Evolutionary conservation across 108 stramenopile genomes (phyloP).

Genomic region (Ochromonas danica): DNA sequence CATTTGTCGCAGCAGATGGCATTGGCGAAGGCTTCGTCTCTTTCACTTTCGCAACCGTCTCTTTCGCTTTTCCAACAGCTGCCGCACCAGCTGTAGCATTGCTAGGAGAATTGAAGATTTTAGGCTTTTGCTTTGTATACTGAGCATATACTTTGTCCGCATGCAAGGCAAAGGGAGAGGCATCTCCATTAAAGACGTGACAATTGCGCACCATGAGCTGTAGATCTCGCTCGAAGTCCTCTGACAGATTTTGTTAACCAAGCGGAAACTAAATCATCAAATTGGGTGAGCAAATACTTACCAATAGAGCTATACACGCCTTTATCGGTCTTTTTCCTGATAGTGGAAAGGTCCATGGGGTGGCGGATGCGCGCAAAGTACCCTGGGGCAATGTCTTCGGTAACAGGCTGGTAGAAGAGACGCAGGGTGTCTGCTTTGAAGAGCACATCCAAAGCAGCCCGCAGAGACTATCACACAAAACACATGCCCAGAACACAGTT

Average conservation of each 20-base stretch:
- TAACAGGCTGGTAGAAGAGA: constrained; percentile 75
- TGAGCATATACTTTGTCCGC: not conserved
- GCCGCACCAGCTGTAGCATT: too few species aligned
- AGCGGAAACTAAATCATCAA: not conserved
- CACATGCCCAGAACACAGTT: too few species aligned
- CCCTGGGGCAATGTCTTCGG: constrained; percentile 67
- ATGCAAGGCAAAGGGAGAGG: not conserved
- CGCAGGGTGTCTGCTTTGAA: constrained; percentile 62
- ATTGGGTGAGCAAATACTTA: too few species aligned
- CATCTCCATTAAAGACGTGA: not conserved
- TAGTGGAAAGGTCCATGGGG: constrained; percentile 59
- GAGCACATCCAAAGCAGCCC: too few species aligned
- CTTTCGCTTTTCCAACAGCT: too few species aligned
- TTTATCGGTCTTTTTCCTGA: constrained; percentile 49
- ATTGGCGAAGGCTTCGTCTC: too few species aligned
- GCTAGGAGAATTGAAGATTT: too few species aligned
- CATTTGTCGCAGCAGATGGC: too few species aligned
- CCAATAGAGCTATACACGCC: too few species aligned
- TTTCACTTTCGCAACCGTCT: too few species aligned
- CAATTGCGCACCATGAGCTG: not conserved
- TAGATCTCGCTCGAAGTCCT: not conserved
- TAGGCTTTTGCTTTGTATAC: too few species aligned
- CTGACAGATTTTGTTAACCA: not conserved
- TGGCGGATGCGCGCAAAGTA: constrained; percentile 49
- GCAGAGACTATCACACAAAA: too few species aligned